Base-by-base conservation (phyloP, 73 alveolate species). In the Stentor coeruleus region DNA sequence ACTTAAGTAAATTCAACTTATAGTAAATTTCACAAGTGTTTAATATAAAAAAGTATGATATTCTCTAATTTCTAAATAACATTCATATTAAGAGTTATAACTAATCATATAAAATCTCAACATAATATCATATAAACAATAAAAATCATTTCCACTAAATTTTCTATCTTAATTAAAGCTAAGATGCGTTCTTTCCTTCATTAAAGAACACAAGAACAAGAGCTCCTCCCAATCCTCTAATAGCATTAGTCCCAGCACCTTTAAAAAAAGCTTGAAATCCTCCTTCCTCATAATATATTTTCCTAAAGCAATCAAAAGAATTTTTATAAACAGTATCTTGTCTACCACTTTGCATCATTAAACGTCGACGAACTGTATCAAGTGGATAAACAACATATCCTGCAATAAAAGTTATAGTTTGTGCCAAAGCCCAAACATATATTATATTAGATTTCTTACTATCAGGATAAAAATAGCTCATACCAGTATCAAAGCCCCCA, bases 291-390 rank as follows among this genome's bases (percentile, higher is more conserved):
- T 74, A 35, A 20, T 79, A 2, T 55, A 93, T 93, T 76, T 89
- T 86, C 35, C 40, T 59, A 81, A 85, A 66, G 84, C 97, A 92
- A 72, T 91, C 94, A 36, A 82, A 15, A 31, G 96, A 81, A 20
- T 87, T 87, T 33, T 84, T 57, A 84, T 91, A 91, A 55, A 72
- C 41, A 59, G 60, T 59, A 66, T 66, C 79, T 58, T 81, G 88
- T 86, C 59, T 87, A 60, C 98, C 98, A 3, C 93, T 76, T 74
- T 84, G 85, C 97, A 93, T 93, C 97, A 93, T 93, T 42, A 93
- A 77, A 87, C 97, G 91, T 83, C 96, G 91, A 82, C 98, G 86
- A 6, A 92, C 91, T 49, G 96, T 92, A 81, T 93, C 98, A 35
- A 93, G 74, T 20, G 98, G 98, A 82, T 85, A 93, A 3, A 91